Conservation (phyloP, 768 basidiomycete species). For the Amanita molliuscula region DNA sequence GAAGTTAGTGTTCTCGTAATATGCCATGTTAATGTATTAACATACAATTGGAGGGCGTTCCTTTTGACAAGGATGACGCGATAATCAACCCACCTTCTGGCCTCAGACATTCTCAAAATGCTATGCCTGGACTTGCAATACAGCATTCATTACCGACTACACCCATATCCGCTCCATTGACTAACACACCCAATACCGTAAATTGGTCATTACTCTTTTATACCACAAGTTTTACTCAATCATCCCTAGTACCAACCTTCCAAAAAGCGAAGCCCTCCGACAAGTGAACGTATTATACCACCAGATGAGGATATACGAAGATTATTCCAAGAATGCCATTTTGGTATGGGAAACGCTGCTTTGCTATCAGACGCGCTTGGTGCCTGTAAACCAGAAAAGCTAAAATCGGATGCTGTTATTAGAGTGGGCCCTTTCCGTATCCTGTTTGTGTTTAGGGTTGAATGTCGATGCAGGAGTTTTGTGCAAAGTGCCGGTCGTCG, state of each 20-base stretch:
- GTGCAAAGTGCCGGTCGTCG: conserved; percentile 65
- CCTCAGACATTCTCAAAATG: conserved; percentile 25
- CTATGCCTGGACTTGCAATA: conserved; percentile 26
- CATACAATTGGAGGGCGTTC: conserved; percentile 42
- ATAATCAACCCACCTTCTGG: conserved; percentile 65
- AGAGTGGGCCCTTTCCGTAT: conserved; percentile 32
- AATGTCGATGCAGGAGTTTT: conserved; percentile 58
- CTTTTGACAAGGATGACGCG: conserved; percentile 67
- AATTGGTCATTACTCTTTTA: conserved; percentile 5
- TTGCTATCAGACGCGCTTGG: conserved; percentile 64
- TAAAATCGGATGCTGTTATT: conserved; percentile 57
- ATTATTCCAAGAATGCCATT: conserved; percentile 76
- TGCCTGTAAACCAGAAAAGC: conserved; percentile 59
- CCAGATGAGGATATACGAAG: conserved; percentile 78
- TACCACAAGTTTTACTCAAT: background rate
- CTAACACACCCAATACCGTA: conserved; percentile 3
- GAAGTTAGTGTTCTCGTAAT: conserved; percentile 30
- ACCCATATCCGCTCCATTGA: conserved; percentile 13
- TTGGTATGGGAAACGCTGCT: conserved; percentile 73
- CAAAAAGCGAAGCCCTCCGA: conserved; percentile 28
- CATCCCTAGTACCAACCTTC: conserved; percentile 5
- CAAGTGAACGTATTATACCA: conserved; percentile 41
- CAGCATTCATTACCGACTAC: conserved; percentile 21
- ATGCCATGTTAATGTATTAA: background rate
- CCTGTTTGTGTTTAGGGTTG: background rate